Percentiles rank a stretch among this genome's conserved stretches.
phyloP scores from a whole-genome alignment of 768 basidiomycete species.

The Leccinum ochraceum region DNA sequence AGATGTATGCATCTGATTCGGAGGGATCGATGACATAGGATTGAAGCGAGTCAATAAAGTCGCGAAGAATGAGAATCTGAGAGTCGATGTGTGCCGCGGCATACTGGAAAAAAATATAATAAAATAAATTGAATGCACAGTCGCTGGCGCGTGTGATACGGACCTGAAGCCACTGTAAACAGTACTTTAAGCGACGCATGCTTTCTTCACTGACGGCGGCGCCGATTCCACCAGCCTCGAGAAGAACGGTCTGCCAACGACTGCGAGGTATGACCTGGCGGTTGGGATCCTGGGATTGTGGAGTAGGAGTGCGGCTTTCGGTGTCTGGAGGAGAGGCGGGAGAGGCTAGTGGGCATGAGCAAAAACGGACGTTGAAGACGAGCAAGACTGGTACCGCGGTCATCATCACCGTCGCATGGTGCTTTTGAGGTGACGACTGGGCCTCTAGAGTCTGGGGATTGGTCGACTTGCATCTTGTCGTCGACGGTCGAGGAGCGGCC shows the following conservation, averaged over 20 bases:
- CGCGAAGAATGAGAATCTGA: conserved; percentile 80
- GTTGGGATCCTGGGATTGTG: conserved; percentile 26
- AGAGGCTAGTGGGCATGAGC: conserved; percentile 11
- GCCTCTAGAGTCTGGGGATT: conserved; percentile 1
- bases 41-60: conserved; percentile 76
- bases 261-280: conserved; percentile 71
- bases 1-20: conserved; percentile 36
- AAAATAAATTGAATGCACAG: background rate
- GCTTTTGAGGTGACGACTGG: background rate
- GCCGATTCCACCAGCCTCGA: conserved; percentile 85
- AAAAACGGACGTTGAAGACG: conserved; percentile 1
- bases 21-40: conserved; percentile 29
- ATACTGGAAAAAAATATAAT: conserved; percentile 48
- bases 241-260: conserved; percentile 80
- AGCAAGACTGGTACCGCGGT: conserved; percentile 11
- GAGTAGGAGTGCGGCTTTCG: conserved; percentile 26
- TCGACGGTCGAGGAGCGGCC: conserved; percentile 36
- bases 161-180: conserved; percentile 86
- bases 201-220: conserved; percentile 91
- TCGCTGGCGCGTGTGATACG: conserved; percentile 22
- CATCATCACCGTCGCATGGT: background rate
- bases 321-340: background rate
- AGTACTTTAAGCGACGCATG: conserved; percentile 83
- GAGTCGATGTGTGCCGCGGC: conserved; percentile 86
- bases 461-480: conserved; percentile 32